Conservation (phyloP, 495 filamentous ascomycete genomes). For the Pyronema domesticum region DNA sequence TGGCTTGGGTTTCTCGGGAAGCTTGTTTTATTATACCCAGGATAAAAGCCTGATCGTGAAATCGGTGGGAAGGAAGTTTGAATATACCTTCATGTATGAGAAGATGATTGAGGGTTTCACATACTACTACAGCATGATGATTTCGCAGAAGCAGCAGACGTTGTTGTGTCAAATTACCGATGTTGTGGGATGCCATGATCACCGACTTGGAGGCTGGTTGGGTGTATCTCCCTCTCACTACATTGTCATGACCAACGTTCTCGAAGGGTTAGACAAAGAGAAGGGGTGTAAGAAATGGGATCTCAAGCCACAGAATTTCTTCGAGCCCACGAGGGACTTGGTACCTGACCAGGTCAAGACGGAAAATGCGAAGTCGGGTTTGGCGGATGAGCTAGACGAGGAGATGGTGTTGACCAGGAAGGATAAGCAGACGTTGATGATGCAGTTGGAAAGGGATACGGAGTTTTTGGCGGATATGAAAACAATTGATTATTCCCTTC, state of each 20-base stretch:
- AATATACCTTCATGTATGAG: constrained; percentile 19
- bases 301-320: constrained; percentile 20
- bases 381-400: constrained; percentile 23
- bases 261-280: constrained; percentile 15
- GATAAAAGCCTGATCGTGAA: constrained; percentile 20
- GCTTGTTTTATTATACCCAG: constrained; percentile 17
- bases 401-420: constrained; percentile 11
- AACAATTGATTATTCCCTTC: constrained; percentile 23
- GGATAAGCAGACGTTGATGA: constrained; percentile 17
- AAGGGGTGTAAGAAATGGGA: constrained; percentile 19
- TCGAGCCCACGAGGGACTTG: constrained; percentile 21
- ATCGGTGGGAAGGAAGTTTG: constrained; percentile 18
- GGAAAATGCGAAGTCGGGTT: constrained; percentile 16
- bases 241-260: constrained; percentile 19
- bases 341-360: constrained; percentile 17
- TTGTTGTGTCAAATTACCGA: constrained; percentile 16
- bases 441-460: constrained; percentile 17
- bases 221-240: constrained; percentile 20
- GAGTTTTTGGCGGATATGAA: constrained; percentile 20
- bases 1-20: constrained; percentile 18
- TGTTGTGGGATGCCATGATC: constrained; percentile 16
- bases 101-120: constrained; percentile 11
- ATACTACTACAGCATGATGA: constrained; percentile 5
- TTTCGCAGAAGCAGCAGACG: constrained; percentile 2
- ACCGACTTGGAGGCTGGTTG: constrained; percentile 17